These are phyloP conservation scores for Lachnellula cervina DNA, from an alignment of 2,329 filamentous ascomycete species.

Conservation along the genomic window DNA sequence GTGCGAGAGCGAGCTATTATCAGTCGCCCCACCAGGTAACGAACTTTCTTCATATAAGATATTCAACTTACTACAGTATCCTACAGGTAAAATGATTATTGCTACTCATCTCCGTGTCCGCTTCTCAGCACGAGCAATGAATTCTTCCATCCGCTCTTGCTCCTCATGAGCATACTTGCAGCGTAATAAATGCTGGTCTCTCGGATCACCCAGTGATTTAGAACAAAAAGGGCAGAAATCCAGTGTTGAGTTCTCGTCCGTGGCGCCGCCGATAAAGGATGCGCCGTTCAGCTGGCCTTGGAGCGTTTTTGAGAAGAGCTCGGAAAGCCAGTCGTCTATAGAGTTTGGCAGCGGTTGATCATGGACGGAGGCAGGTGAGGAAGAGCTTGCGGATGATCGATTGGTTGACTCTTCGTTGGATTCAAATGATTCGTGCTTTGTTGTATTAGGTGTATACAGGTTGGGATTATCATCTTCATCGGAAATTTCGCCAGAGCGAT, in stretches of 20 bases:
- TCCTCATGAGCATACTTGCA: slow-evolving; percentile 19
- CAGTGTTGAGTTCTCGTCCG: not conserved
- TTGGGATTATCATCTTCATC: too few species aligned
- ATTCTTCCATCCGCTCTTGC: not conserved
- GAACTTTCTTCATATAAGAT: too few species aligned
- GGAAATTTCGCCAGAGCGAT: too few species aligned
- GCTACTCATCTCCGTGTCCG: not conserved
- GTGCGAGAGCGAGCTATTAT: not conserved
- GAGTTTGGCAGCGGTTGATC: not conserved
- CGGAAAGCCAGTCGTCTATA: slow-evolving; percentile 5
- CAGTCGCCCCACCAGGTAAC: too few species aligned
- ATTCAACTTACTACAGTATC: too few species aligned
- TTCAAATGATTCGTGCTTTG: too few species aligned
- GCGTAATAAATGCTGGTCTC: slow-evolving; percentile 14
- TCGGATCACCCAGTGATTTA: slow-evolving; percentile 7
- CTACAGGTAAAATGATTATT: too few species aligned
- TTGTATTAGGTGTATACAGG: too few species aligned
- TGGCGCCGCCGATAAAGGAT: slow-evolving; percentile 7
- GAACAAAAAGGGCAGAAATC: slow-evolving; percentile 12
- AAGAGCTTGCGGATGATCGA: not conserved
- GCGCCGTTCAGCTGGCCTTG: not conserved
- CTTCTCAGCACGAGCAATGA: not conserved
- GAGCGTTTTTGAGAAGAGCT: slow-evolving; percentile 7
- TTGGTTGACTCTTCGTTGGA: not conserved
- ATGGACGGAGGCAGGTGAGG: not conserved